Conservation (phyloP, 2,329 filamentous ascomycete species). For the Colletotrichum orchidophilum region DNA sequence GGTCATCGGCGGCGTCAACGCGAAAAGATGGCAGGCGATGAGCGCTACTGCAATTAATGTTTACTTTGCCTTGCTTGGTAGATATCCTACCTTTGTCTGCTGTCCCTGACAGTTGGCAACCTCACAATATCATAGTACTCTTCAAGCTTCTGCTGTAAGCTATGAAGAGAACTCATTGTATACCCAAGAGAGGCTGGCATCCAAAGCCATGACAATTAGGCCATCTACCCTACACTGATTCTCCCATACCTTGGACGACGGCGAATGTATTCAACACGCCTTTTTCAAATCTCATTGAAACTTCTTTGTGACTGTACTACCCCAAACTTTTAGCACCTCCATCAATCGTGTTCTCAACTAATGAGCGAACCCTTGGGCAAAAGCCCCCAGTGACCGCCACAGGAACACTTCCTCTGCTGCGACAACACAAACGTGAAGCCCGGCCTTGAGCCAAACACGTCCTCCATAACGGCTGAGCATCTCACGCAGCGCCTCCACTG, state of each 20-base stretch:
- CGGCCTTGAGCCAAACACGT: constrained; percentile 57
- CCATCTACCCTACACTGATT: too few relatives aligned
- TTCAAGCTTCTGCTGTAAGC: too few relatives aligned
- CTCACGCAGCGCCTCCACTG: constrained; percentile 63
- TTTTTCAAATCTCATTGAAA: not conserved
- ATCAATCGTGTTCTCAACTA: not conserved
- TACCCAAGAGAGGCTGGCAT: too few relatives aligned
- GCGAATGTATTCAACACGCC: not conserved
- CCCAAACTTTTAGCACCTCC: not conserved
- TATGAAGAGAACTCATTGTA: too few relatives aligned
- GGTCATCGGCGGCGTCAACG: too few relatives aligned
- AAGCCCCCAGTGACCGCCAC: constrained; percentile 63
- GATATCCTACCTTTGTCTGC: too few relatives aligned
- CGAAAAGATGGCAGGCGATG: too few relatives aligned
- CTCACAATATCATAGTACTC: too few relatives aligned
- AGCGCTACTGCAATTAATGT: too few relatives aligned
- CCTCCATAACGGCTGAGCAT: constrained; percentile 74
- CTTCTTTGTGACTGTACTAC: not conserved
- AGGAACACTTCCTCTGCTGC: constrained; percentile 65
- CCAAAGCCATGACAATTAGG: too few relatives aligned
- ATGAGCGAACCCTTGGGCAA: constrained; percentile 43
- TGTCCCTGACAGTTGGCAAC: too few relatives aligned
- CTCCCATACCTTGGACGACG: not conserved
- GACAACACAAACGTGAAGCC: constrained; percentile 63
- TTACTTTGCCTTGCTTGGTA: too few relatives aligned